Conservation (phyloP, 768 basidiomycete genomes). For the Collybia sordida region DNA sequence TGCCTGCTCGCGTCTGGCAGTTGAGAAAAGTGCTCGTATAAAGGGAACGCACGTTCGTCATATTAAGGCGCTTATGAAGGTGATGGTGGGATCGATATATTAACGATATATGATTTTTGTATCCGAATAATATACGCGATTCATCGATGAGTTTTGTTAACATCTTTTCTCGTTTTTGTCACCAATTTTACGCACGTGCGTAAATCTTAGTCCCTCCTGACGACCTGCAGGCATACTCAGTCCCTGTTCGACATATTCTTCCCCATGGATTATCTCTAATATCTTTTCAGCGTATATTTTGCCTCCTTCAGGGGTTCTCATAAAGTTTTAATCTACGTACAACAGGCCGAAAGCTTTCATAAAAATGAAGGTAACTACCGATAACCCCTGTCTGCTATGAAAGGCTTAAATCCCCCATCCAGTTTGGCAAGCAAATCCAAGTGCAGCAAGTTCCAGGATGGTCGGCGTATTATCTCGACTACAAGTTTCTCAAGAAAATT, state of each 20-base stretch:
- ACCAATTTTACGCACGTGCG: constrained; percentile 25
- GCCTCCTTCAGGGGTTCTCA: constrained; percentile 9
- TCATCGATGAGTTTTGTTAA: constrained; percentile 1
- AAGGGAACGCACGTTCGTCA: constrained; percentile 51
- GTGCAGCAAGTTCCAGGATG: constrained; percentile 96
- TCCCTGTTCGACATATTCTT: constrained; percentile 3
- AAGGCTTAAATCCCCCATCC: constrained; percentile 7
- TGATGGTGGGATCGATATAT: constrained; percentile 9
- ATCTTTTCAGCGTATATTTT: constrained; percentile 1
- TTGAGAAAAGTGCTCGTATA: constrained; percentile 84
- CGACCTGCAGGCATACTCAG: constrained; percentile 4
- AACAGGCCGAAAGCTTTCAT: constrained; percentile 3
- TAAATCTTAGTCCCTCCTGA: constrained; percentile 6
- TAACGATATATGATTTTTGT: constrained; percentile 19
- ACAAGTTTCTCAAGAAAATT: constrained; percentile 98
- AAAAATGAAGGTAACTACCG: constrained; percentile 20
- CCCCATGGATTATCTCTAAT: constrained; percentile 10
- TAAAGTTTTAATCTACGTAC: constrained; percentile 11
- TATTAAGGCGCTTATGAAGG: constrained; percentile 1
- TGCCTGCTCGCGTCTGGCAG: constrained; percentile 76
- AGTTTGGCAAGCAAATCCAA: constrained; percentile 99
- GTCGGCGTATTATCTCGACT: constrained; percentile 94
- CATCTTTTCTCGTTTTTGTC: constrained; percentile 3
- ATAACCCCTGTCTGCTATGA: constrained; percentile 10
- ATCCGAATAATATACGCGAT: constrained; percentile 5